Evolutionary conservation across 805 yeast genomes (phyloP), one percentile per base, ranked within the genome.

Genomic region (Cyberlindnera mississippiensis): DNA sequence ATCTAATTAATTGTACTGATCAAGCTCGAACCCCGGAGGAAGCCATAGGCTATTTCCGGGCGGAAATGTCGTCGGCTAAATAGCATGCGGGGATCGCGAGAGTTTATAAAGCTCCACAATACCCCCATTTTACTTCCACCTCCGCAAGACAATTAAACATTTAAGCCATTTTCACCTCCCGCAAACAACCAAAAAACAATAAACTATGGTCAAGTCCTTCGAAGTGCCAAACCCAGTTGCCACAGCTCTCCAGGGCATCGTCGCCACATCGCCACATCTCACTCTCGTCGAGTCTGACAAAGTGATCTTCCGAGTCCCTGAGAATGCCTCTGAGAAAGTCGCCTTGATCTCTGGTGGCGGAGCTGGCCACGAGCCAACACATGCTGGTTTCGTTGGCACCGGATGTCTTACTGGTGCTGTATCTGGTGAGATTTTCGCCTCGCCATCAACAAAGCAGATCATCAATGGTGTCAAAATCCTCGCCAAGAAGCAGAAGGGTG

Each of bases 361-460:
- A 20, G 80, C 90, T 12, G 98, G 98, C 36, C 98, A 90, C 59
- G 98, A 90, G 63, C 97, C 97, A 19, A 72, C 89, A 4, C 97
- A 91, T 57, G 90, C 86, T 8, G 97, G 96, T 0, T 90, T 80
- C 60, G 89, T 90, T 17, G 97, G 97, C 11, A 72, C 78, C 12
- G 95, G 95, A 37, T 66, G 84, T 52, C 63, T 90, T 31, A 87
- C 85, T 51, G 95, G 82, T 31, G 97, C 96, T 0, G 96, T 90
- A 4, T 79, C 89, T 40, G 98, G 98, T 28, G 78, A 82, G 40
- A 74, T 87, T n/a, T 90, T 90, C 68, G 96, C 97, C 0, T 87
- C 96, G 12, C 98, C 98, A 3, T 78, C 89, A n/a, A 87, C 96
- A 1, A 85, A 81, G 55, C 98, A 90, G 64, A 85, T 90, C 52